Conservation (phyloP, 1,139 yeast species). For the Sugiyamaella xylanicola region DNA sequence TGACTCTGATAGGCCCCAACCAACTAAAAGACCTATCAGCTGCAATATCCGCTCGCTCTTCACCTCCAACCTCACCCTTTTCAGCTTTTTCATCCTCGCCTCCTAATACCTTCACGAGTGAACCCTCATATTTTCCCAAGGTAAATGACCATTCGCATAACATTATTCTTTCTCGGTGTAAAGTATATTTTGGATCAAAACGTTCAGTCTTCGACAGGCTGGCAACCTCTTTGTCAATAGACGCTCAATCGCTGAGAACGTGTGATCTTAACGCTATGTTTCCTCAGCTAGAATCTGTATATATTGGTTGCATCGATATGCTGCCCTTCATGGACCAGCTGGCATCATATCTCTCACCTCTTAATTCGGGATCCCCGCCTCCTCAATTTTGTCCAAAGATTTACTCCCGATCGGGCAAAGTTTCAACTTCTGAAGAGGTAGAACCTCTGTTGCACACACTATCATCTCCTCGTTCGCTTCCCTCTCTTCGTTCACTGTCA, state of each 20-base stretch:
- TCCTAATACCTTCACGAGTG: not conserved
- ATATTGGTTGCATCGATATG: conserved; percentile 9
- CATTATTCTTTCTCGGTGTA: conserved; percentile 9
- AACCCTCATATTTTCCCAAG: not conserved
- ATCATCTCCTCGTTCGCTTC: conserved; percentile 1
- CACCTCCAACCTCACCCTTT: conserved; percentile 10
- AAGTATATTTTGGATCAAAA: conserved; percentile 4
- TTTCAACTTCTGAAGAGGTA: conserved; percentile 1
- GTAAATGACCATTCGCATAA: not conserved
- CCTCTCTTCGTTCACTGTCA: not conserved
- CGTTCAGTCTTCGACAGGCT: not conserved
- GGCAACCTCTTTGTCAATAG: conserved; percentile 5
- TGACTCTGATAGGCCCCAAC: conserved; percentile 7
- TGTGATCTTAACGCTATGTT: conserved; percentile 7
- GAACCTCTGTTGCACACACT: conserved; percentile 2
- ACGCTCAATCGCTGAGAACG: conserved; percentile 6
- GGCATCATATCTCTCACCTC: not conserved
- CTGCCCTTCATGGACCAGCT: not conserved
- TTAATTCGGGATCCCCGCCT: conserved; percentile 5
- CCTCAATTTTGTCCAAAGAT: conserved; percentile 2
- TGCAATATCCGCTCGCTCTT: not conserved
- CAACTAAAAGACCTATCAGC: not conserved
- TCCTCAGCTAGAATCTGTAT: conserved; percentile 9
- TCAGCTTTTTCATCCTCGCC: conserved; percentile 17
- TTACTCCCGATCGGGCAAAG: conserved; percentile 2